Conservation (phyloP, 2,329 filamentous ascomycete species). For the Sarocladiaceae sp. region DNA sequence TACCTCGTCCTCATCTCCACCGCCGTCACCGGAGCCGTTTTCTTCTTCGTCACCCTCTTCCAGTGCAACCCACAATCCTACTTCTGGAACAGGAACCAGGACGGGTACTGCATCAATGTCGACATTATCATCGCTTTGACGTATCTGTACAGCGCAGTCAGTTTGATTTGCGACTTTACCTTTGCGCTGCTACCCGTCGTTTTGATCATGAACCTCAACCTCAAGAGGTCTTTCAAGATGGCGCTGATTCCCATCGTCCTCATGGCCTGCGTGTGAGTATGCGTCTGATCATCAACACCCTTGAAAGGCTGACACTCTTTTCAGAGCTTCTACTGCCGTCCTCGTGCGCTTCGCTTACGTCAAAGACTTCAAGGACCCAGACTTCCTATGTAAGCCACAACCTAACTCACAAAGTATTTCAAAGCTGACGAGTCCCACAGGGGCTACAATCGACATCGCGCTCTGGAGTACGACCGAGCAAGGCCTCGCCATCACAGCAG, state of each 20-base stretch:
- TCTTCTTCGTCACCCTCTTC: conserved; percentile 35
- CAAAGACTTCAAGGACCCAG: conserved; percentile 28
- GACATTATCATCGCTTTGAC: conserved; percentile 44
- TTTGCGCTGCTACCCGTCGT: conserved; percentile 47
- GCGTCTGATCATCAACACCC: neutral
- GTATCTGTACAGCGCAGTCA: conserved; percentile 44
- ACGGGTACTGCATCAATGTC: conserved; percentile 30
- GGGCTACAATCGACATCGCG: conserved; percentile 35
- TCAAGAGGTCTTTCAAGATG: conserved; percentile 44
- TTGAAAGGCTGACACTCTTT: conserved; percentile 11
- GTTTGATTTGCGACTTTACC: conserved; percentile 43
- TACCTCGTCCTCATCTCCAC: conserved; percentile 28
- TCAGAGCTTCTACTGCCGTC: conserved; percentile 38
- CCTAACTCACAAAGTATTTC: conserved; percentile 3
- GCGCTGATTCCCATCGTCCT: conserved; percentile 46
- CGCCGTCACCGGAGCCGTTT: conserved; percentile 28
- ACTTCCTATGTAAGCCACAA: conserved; percentile 34
- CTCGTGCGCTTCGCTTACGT: conserved; percentile 34
- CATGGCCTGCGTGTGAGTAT: conserved; percentile 48
- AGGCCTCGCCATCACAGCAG: conserved; percentile 41
- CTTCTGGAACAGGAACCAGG: conserved; percentile 31
- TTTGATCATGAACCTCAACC: conserved; percentile 48
- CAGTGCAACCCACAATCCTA: conserved; percentile 33
- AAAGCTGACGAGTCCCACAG: conserved; percentile 13
- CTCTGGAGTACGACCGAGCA: conserved; percentile 44